Percentiles rank a stretch among this genome's conserved stretches.
Conservation (phyloP, 129 eudicot species). For the Tagetes patula region DNA sequence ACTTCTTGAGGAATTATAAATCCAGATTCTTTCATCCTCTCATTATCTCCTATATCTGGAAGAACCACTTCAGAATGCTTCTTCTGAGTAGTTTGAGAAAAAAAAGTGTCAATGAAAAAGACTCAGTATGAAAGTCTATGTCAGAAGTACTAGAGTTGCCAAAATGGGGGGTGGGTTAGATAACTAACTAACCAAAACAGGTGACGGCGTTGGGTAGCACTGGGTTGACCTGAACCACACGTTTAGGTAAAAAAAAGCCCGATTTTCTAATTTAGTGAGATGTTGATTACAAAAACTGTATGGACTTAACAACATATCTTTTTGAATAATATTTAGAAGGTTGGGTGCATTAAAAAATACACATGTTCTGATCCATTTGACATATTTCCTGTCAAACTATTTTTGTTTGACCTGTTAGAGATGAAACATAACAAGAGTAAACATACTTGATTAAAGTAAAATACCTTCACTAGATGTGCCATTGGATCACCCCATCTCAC, state of each 20-base stretch:
- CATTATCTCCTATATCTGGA: conserved; percentile 68
- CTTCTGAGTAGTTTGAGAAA: conserved; percentile 44
- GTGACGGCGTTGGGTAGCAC: not conserved
- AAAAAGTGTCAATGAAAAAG: conserved; percentile 9
- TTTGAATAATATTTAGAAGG: not conserved
- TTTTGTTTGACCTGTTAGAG: not conserved
- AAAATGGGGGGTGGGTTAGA: not conserved
- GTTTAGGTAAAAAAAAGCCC: not conserved
- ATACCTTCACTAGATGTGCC: conserved; percentile 90
- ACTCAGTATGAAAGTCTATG: not conserved
- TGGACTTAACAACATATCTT: not conserved
- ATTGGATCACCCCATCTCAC: conserved; percentile 95
- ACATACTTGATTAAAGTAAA: not conserved
- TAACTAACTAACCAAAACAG: not conserved
- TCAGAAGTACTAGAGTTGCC: not conserved
- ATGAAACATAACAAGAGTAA: not conserved
- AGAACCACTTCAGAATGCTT: conserved; percentile 56
- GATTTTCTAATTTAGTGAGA: not conserved
- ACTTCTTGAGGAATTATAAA: conserved; percentile 84
- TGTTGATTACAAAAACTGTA: not conserved
- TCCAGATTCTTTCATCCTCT: conserved; percentile 92
- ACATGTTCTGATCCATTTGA: not conserved
- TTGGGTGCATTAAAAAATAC: not conserved
- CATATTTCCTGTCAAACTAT: not conserved
- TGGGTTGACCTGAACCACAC: not conserved